These are phyloP conservation scores for Aspergillus sp. DNA, from an alignment of 2,329 filamentous ascomycete genomes.

Conservation along the genomic window DNA sequence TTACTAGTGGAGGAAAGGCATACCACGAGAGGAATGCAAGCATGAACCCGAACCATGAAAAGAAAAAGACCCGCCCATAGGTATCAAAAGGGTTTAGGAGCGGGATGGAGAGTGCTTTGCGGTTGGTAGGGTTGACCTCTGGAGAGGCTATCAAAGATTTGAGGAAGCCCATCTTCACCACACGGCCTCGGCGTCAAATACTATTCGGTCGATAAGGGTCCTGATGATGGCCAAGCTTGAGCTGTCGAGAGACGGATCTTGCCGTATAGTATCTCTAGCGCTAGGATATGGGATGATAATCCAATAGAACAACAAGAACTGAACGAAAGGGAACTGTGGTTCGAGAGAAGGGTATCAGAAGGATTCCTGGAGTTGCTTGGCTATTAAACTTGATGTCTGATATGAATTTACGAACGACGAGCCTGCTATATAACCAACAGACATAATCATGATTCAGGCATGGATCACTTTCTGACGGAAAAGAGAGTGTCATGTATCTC, in stretches of 20 bases:
- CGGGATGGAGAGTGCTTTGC: conserved; percentile 80
- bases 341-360: neutral
- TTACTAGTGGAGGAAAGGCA: conserved; percentile 82
- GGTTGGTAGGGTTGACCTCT: conserved; percentile 80
- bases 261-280: neutral
- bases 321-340: neutral
- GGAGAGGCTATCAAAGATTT: conserved; percentile 55
- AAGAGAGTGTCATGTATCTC: conserved; percentile 18
- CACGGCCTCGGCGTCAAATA: neutral
- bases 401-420: neutral
- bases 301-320: neutral
- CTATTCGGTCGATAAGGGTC: neutral
- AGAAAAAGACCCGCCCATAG: conserved; percentile 88
- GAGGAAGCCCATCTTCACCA: conserved; percentile 27
- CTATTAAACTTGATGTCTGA: neutral
- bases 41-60: conserved; percentile 85
- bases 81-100: conserved; percentile 75
- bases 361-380: neutral
- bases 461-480: conserved; percentile 11
- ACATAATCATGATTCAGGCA: neutral
- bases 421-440: conserved; percentile 7
- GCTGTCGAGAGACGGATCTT: neutral
- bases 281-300: neutral
- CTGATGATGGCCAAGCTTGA: neutral
- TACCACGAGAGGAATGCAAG: conserved; percentile 90